Evolutionary conservation across 345 rosid species (phyloP).

Genomic region (Pistacia integerrima): DNA sequence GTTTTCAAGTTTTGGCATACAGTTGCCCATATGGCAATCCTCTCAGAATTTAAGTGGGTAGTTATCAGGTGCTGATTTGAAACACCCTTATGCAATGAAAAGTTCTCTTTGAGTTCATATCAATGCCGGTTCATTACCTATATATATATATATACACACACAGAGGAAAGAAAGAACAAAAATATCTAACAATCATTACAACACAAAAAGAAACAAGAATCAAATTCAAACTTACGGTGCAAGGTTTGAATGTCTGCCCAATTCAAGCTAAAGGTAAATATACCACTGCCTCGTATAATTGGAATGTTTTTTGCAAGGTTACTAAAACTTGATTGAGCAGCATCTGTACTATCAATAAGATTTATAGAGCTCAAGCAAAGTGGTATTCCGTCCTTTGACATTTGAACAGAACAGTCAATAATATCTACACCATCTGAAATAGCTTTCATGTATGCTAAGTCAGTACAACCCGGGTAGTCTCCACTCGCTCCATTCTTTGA

Average conservation of each 20-base stretch:
- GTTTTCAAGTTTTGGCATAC: background rate
- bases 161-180: background rate
- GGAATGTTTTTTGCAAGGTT: conserved; percentile 43
- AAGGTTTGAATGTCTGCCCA: conserved; percentile 69
- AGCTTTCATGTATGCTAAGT: conserved; percentile 74
- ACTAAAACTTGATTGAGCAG: conserved; percentile 44
- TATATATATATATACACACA: background rate
- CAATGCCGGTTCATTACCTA: background rate
- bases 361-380: conserved; percentile 67
- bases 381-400: conserved; percentile 70
- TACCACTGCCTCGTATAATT: conserved; percentile 32
- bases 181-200: background rate
- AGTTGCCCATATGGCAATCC: background rate
- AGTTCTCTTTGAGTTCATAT: background rate
- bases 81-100: background rate
- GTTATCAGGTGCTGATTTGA: background rate
- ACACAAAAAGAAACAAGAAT: conserved; percentile 10
- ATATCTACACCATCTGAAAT: conserved; percentile 72
- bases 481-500: conserved; percentile 91
- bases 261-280: conserved; percentile 64
- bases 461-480: conserved; percentile 84
- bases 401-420: conserved; percentile 85
- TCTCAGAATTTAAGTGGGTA: background rate
- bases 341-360: conserved; percentile 52
- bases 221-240: conserved; percentile 55